Base-by-base conservation (phyloP, 2,329 filamentous ascomycete species). In the Metarhizium brunneum region DNA sequence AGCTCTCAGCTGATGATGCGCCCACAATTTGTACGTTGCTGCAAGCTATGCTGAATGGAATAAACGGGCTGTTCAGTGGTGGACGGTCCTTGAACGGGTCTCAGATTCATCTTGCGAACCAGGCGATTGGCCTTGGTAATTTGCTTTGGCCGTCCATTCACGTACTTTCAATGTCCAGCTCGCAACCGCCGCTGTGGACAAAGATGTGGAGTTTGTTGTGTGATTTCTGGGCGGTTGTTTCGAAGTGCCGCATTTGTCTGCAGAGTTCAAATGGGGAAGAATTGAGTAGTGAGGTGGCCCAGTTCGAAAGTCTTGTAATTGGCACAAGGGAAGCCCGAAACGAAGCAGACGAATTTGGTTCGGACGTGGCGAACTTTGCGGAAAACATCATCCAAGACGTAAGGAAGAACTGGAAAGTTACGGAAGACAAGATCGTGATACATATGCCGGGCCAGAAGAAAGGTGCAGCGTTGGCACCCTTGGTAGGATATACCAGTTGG, bases 331-430 rank as follows among this genome's bases (percentile, higher is more conserved):
- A 52, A 40, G 29, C 47, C 18, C 47, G 53, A 29, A n/a, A 47
- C 13, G 53, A 32, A 6, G 11, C 45, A 6, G 11, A 29, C 11
- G 43, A 53, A 51, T 54, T 58, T 36, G 57, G 70, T 36, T 56
- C 68, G 2, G 65, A 74, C 30, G 63, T 75, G 8, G 62, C 66
- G 35, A 69, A 59, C 47, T 80, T 81, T 55, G 65, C 67, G 6
- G 67, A 69, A 16, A 71, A 71, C 51, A 76, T 81, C 42, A 54
- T 71, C 5, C 67, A 70, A 8, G 77, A 81, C 47, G 71, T 80
- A 11, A 64, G 65, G 4, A 70, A 68, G 48, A 76, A 73, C 47
- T 81, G 79, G 79, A 56, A 69, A 7, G 62, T 67, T 1, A 64
- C 64, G 3, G 63, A 61, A 3, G 61, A 63, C 2, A 65, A 57